Base-by-base conservation (phyloP, 2,329 filamentous ascomycete species). In the Leptoxyphium fumago region DNA sequence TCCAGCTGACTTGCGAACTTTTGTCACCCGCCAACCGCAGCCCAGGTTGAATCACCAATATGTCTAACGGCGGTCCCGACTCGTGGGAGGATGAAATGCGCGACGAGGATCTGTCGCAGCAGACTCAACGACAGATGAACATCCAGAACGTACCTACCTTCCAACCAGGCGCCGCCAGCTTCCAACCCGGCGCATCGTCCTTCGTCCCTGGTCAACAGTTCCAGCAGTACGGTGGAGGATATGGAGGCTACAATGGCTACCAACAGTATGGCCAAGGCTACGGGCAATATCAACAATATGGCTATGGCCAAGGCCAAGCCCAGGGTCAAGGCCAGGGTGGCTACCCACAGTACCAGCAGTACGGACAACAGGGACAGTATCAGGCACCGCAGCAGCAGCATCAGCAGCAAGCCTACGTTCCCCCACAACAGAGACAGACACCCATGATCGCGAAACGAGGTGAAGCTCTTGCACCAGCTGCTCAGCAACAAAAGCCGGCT, bases 71-170 rank as follows among this genome's bases (percentile, higher is more conserved):
- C 45, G 52, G 50, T 43, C 51, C 55, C 36, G 58, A 94, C 65
- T 94, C 87, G 50, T 96, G 91, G 84, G 88, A 96, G 69, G 59
- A 63, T 48, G 60, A 59, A 45, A 60, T 61, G 52, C 44, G 46
- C 32, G 62, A 64, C 52, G 55, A 62, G 39, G 53, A 60, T 39
- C 57, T 64, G 46, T 53, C 61, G 41, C 53, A 58, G 41, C 62
- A 64, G 53, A 55, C 62, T 6, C 61, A 63, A 49, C 61, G 61
- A 46, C 55, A 57, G 39, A 48, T 64, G 49, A 62, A 63, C 51
- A 38, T 62, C 38, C 54, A 58, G 44, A 50, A 51, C 48, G 45
- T 42, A 32, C 42, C 39, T 32, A 17, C 48, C n/a, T 64, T 62
- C 48, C 38, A 44, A 14, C 57, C 56, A 26, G 58, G 58, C 21